Evolutionary conservation across 1,284 basidiomycete genomes (phyloP).

Genomic region (Mycena sp.): DNA sequence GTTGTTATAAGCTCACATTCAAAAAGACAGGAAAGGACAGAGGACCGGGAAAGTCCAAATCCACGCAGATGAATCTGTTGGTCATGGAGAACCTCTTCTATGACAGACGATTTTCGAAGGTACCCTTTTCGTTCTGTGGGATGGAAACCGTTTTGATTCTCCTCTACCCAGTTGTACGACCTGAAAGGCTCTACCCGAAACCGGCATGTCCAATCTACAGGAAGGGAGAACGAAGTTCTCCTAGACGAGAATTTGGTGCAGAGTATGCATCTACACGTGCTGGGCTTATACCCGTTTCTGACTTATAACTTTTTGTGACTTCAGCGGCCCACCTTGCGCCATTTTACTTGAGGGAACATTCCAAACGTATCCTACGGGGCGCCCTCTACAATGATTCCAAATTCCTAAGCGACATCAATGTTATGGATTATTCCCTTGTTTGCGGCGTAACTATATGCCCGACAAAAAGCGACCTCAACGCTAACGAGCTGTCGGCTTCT

Average conservation of each 20-base stretch:
- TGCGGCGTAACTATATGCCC: slow-evolving; percentile 68
- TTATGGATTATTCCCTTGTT: slow-evolving; percentile 99
- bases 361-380: slow-evolving; percentile 91
- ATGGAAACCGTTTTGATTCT: too few species aligned
- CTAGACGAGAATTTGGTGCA: slow-evolving; percentile 93
- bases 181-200: slow-evolving; percentile 94
- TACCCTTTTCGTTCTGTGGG: background rate
- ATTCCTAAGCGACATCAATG: slow-evolving; percentile 95
- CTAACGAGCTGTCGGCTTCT: background rate
- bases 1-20: slow-evolving; percentile 96
- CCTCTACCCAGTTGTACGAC: slow-evolving; percentile 90
- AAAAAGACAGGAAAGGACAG: slow-evolving; percentile 81
- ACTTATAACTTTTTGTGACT: slow-evolving; percentile 10
- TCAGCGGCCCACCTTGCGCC: slow-evolving; percentile 79
- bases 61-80: slow-evolving; percentile 93
- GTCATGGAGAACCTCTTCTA: slow-evolving; percentile 99
- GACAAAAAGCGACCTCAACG: background rate
- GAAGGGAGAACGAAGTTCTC: slow-evolving; percentile 92
- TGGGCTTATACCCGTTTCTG: background rate
- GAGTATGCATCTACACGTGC: slow-evolving; percentile 54
- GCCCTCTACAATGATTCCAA: slow-evolving; percentile 95
- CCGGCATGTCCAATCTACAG: slow-evolving; percentile 90
- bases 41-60: slow-evolving; percentile 69
- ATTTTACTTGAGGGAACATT: slow-evolving; percentile 95
- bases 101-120: slow-evolving; percentile 88